Evolutionary conservation across 345 rosid genomes (phyloP).

Genomic region (Raphanus sativus): DNA sequence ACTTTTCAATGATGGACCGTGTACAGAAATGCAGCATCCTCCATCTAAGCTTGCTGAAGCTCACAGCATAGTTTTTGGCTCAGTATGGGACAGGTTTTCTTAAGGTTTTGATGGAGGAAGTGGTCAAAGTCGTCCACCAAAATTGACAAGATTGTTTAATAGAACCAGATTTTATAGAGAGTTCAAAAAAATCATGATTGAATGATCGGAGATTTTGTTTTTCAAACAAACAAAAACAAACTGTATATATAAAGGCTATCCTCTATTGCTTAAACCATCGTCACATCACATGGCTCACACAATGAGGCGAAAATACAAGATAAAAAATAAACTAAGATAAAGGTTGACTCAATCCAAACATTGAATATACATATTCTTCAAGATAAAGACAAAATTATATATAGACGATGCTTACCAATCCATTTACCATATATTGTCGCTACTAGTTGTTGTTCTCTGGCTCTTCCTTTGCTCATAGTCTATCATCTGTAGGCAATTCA

Average conservation of each 20-base stretch:
- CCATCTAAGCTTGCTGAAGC: too few relatives aligned
- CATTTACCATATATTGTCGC: neutral
- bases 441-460: constrained; percentile 26
- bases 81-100: too few relatives aligned
- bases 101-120: too few relatives aligned
- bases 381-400: constrained; percentile 6
- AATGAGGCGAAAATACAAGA: neutral
- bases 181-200: neutral
- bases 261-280: neutral
- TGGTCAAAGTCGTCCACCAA: neutral
- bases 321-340: neutral
- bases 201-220: neutral
- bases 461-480: constrained; percentile 64
- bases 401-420: constrained; percentile 1
- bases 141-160: neutral
- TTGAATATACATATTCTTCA: neutral
- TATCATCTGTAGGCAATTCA: constrained; percentile 83
- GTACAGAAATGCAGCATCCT: too few relatives aligned
- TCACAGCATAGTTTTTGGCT: too few relatives aligned
- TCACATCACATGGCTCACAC: neutral
- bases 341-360: constrained; percentile 19
- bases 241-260: neutral
- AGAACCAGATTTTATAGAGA: neutral
- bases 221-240: neutral
- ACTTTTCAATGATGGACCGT: too few relatives aligned